Conservation (phyloP, 345 rosid genomes). For the Combretum micranthum region DNA sequence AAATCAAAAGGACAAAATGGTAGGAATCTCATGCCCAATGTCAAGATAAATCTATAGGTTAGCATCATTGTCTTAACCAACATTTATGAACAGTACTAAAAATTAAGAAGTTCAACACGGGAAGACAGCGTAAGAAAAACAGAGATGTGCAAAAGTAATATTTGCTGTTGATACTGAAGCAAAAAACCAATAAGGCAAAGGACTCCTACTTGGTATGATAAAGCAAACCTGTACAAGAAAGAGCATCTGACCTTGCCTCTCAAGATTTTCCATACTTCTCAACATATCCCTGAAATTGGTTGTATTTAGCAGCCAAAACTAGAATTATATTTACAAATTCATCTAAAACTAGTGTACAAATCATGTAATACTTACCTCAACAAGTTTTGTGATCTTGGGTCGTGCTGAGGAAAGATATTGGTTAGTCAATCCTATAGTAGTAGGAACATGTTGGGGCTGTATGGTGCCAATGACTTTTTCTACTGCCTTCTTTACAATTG, state of each 20-base stretch:
- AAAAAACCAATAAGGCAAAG: too few relatives aligned
- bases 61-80: too few relatives aligned
- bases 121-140: too few relatives aligned
- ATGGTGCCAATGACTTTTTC: conserved; percentile 66
- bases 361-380: conserved; percentile 51
- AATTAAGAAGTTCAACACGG: too few relatives aligned
- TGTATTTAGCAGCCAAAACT: conserved; percentile 15
- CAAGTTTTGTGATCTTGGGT: conserved; percentile 63
- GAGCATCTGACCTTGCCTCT: conserved; percentile 21
- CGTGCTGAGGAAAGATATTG: conserved; percentile 53
- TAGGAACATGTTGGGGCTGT: conserved; percentile 56
- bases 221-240: conserved; percentile 23
- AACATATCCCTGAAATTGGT: conserved; percentile 65
- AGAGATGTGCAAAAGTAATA: too few relatives aligned
- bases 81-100: too few relatives aligned
- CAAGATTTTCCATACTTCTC: conserved; percentile 58
- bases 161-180: too few relatives aligned
- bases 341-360: background rate
- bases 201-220: too few relatives aligned
- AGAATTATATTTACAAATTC: conserved; percentile 9
- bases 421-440: conserved; percentile 33
- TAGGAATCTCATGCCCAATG: too few relatives aligned
- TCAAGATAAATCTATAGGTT: too few relatives aligned
- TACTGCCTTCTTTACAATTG: conserved; percentile 59
- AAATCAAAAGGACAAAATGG: too few relatives aligned